These are phyloP conservation scores for Rhododendron vialii DNA, from an alignment of 148 eudicot genomes.

Conservation along the genomic window DNA sequence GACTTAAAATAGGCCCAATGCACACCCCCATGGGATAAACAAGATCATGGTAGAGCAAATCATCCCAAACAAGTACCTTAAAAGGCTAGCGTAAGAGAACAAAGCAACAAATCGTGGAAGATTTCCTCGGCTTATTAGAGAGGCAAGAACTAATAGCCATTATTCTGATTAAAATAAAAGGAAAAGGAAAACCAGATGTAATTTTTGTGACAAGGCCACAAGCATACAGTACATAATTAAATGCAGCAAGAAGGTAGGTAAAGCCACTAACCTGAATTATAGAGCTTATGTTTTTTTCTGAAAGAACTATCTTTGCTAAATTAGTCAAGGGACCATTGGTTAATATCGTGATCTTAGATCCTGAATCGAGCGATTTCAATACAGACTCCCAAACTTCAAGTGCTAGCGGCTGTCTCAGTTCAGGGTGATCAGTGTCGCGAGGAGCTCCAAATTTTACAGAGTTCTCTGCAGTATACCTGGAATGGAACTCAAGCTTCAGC, in stretches of 20 bases:
- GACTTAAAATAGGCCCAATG: neutral
- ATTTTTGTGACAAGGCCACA: neutral
- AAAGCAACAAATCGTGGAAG: neutral
- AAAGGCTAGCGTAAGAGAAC: neutral
- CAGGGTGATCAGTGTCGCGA: slow-evolving; percentile 60
- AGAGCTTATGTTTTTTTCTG: slow-evolving; percentile 39
- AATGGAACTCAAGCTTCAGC: neutral
- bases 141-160: neutral
- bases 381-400: slow-evolving; percentile 66
- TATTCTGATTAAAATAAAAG: neutral
- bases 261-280: slow-evolving; percentile 48
- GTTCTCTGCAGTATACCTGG: slow-evolving; percentile 76
- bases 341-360: slow-evolving; percentile 48
- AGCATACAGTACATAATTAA: neutral
- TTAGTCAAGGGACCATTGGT: slow-evolving; percentile 83
- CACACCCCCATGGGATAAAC: neutral
- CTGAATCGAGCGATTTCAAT: slow-evolving; percentile 31
- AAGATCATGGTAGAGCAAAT: neutral
- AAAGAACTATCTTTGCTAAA: slow-evolving; percentile 57
- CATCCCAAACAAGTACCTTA: neutral
- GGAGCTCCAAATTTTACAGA: slow-evolving; percentile 65
- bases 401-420: slow-evolving; percentile 65
- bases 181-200: neutral
- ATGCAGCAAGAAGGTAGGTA: neutral
- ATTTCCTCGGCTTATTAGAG: neutral